A percentile compares a stretch with the other conserved stretches of the same genome.
phyloP scores from a whole-genome alignment of 495 filamentous ascomycete species.

The Xylaria flabelliformis region DNA sequence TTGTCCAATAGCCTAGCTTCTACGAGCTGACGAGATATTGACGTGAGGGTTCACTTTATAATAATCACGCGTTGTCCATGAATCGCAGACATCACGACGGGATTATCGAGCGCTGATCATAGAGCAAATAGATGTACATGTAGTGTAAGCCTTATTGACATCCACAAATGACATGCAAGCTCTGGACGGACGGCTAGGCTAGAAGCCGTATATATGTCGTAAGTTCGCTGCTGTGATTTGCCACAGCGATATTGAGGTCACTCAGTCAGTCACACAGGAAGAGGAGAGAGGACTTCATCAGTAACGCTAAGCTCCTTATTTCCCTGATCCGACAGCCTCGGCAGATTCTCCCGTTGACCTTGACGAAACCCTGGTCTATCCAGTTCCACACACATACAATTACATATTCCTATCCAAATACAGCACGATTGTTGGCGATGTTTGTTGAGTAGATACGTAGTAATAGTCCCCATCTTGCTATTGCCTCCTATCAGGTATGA shows the following conservation, averaged over 20 bases:
- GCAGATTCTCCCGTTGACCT: conserved; percentile 19
- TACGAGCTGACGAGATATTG: conserved; percentile 21
- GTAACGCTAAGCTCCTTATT: neutral
- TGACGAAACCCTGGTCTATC: neutral
- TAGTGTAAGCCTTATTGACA: conserved; percentile 12
- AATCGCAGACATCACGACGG: conserved; percentile 9
- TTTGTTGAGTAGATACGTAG: neutral
- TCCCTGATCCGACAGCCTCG: conserved; percentile 17
- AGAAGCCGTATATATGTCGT: neutral
- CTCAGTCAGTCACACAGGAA: conserved; percentile 7
- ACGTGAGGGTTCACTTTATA: conserved; percentile 17
- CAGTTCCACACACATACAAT: neutral
- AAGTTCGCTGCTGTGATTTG: conserved; percentile 8
- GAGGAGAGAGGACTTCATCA: neutral
- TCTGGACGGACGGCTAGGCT: neutral
- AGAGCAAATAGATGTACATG: neutral
- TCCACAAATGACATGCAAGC: conserved; percentile 1
- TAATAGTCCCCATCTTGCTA: neutral
- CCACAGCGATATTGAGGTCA: neutral
- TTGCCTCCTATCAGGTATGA: neutral
- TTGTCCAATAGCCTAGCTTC: conserved; percentile 13
- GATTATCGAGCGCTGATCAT: neutral
- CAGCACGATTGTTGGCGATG: conserved; percentile 2
- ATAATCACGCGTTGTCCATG: conserved; percentile 6
- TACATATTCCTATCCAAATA: conserved; percentile 1